Base-by-base conservation (phyloP, 1,139 yeast species). In the Nakaseomyces glabratus region DNA sequence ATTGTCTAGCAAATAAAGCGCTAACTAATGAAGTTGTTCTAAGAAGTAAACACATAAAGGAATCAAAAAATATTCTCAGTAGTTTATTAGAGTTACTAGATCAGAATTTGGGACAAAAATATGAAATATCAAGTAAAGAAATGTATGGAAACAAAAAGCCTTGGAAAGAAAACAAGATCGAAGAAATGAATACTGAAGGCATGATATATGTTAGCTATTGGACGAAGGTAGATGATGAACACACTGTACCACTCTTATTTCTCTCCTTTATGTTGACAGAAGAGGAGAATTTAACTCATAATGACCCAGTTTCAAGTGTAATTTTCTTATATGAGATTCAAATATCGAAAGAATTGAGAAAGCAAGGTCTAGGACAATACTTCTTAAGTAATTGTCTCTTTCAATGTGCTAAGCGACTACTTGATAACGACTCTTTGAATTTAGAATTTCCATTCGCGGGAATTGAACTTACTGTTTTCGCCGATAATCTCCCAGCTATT, bases 401-500 rank as follows among this genome's bases (percentile, higher is more conserved):
- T n/a, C 10, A 26, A 2, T 26, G 30, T 11, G 14, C 19, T 10
- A 8, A 10, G 10, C 4, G 10, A 4, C 16, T 24, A 10, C 12
- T 12, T 4, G 6, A 3, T 15, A 9, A 15, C 4, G 11, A 24
- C 16, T 11, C 12, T 14, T 6, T 19, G 4, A 11, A 24, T 2
- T 24, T 24, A 15, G 20, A 17, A 28, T 15, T 32, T 29, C 23
- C 21, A 9, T 37, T 49, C 17, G 28, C 28, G 18, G 51, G 52
- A 2, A 37, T 52, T 8, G 51, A 47, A 28, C 43, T 55, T 16
- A 53, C 58, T 15, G 60, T 55, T 4, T 55, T 55, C 37, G 37
- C 49, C 11, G 46, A 46, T 21, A 55, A 53, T 40, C 21, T 20
- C 2, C 31, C 21, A 3, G 60, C 60, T 2, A 34, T 48, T 3